Evolutionary conservation across 2,329 filamentous ascomycete species (phyloP), one percentile per base, ranked within the genome.

Genomic region (Aspergillus sergii): DNA sequence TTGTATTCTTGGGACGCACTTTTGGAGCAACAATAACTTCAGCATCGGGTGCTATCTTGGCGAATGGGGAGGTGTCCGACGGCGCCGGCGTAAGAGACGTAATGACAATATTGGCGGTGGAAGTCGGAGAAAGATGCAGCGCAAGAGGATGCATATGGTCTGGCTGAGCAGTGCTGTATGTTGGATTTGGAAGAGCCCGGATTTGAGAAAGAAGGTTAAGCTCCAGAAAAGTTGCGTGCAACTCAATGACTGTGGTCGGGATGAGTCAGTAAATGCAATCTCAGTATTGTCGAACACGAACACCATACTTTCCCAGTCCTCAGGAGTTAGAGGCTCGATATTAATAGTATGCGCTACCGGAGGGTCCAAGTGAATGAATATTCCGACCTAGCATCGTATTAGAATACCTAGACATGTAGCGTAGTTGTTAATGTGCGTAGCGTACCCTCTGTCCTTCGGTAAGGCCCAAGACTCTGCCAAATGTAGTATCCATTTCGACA

Each of bases 21-120:
- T 99, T 99, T 0, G 95, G 95, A 4, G 95, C 95, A 64, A 99
- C 95, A 68, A 98, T 96, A 57, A 99, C 94, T 79, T 99, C 95
- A 26, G 94, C 94, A 75, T 98, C 93, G 0, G 94, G 91, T 0
- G 92, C 91, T 57, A 99, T 92, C 78, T 97, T 98, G 30, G 92
- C 93, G 75, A 99, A 99, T 0, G 92, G 85, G 1, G 88, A 85
- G 56, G 89, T 86, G 2, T 87, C 82, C 1, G 91, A 78, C 4
- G 89, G 88, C 0, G 88, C 82, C 1, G 95, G 95, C 1, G 90
- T 88, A n/a, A 99, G 82, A 1, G 92, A 93, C 8, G 92, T 88
- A 10, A 98, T 87, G 61, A 89, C 89, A 66, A 99, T 93, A 73
- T 94, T 97, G 11, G 95, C 96, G 2, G 94, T 97, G 4, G 94